Evolutionary conservation across 2,329 filamentous ascomycete genomes (phyloP).

Genomic region (Ustilaginoidea virens): DNA sequence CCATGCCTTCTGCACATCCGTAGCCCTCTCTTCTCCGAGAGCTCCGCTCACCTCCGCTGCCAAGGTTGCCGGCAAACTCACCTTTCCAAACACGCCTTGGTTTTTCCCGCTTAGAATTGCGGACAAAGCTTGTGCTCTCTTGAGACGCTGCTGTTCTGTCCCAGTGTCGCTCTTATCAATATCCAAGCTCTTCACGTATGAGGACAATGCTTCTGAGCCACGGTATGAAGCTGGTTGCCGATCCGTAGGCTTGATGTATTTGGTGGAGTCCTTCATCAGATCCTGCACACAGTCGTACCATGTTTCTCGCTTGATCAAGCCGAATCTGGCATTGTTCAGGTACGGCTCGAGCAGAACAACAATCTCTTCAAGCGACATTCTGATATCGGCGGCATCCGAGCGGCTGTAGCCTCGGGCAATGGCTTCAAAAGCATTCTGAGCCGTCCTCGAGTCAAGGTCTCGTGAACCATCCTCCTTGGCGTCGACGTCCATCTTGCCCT

Average conservation of each 20-base stretch:
- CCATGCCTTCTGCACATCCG: conserved; percentile 29
- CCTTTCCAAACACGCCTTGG: conserved; percentile 25
- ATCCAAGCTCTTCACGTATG: conserved; percentile 32
- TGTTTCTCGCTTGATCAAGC: conserved; percentile 28
- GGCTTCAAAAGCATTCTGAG: conserved; percentile 34
- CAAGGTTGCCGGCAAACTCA: conserved; percentile 14
- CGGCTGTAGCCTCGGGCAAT: conserved; percentile 33
- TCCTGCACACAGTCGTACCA: conserved; percentile 37
- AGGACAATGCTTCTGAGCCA: conserved; percentile 10
- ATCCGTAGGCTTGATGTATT: conserved; percentile 8
- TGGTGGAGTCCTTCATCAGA: conserved; percentile 26
- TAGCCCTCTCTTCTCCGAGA: conserved; percentile 24
- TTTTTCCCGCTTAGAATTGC: conserved; percentile 26
- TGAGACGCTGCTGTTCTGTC: conserved; percentile 34
- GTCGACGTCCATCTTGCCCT: conserved; percentile 57
- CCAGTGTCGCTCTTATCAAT: conserved; percentile 28
- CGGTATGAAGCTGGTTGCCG: conserved; percentile 8
- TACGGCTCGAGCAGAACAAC: conserved; percentile 24
- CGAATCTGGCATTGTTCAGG: conserved; percentile 22
- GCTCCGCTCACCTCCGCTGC: conserved; percentile 18
- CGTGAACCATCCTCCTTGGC: conserved; percentile 31
- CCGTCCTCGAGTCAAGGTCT: conserved; percentile 25
- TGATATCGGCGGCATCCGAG: conserved; percentile 18
- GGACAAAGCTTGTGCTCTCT: conserved; percentile 29
- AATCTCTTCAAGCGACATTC: conserved; percentile 22